phyloP scores from a whole-genome alignment of 495 filamentous ascomycete genomes.

The Arthonia radiata region DNA sequence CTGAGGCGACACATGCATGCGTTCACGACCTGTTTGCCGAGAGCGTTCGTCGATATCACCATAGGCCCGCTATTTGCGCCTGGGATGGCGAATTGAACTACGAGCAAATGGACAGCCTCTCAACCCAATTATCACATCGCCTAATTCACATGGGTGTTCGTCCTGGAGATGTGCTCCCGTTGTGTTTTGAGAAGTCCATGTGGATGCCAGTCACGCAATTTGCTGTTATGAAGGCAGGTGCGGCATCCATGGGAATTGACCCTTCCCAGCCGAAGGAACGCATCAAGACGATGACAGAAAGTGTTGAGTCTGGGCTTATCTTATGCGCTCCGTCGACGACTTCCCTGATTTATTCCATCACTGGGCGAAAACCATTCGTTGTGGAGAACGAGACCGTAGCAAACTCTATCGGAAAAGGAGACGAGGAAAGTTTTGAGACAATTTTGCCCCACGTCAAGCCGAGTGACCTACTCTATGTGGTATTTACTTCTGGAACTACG shows the following conservation, averaged over 20 bases:
- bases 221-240: conserved; percentile 28
- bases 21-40: too few species aligned
- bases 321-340: too few species aligned
- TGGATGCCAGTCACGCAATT: conserved; percentile 22
- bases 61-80: conserved; percentile 20
- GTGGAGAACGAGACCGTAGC: too few species aligned
- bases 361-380: too few species aligned
- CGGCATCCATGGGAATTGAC: conserved; percentile 20
- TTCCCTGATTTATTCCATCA: too few species aligned
- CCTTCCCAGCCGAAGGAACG: conserved; percentile 14
- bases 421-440: too few species aligned
- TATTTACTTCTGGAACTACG: conserved; percentile 28
- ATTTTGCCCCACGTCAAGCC: too few species aligned
- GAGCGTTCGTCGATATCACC: conserved; percentile 9
- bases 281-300: too few species aligned
- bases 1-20: too few species aligned
- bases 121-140: conserved; percentile 17
- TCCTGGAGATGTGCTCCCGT: conserved; percentile 22
- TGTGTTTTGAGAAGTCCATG: conserved; percentile 32
- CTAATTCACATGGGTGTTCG: conserved; percentile 21
- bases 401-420: too few species aligned
- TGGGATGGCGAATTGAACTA: conserved; percentile 29
- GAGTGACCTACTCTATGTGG: conserved; percentile 14
- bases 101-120: conserved; percentile 20
- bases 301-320: too few species aligned